Evolutionary conservation across 2,329 filamentous ascomycete species (phyloP).

Genomic region (Cyphellophora attinorum): DNA sequence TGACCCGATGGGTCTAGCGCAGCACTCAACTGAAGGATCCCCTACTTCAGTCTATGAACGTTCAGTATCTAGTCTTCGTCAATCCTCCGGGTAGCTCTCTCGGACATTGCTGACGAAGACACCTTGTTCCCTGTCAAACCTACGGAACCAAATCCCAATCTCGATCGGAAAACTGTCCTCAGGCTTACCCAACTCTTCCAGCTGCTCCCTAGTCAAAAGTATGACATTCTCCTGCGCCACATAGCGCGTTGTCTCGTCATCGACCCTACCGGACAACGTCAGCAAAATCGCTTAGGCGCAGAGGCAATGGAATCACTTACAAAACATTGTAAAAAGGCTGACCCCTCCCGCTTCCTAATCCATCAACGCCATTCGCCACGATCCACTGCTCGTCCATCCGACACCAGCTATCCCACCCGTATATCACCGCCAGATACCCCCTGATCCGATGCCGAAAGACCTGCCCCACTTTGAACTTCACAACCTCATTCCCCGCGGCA

Average conservation of each 20-base stretch:
- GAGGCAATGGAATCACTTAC: no score
- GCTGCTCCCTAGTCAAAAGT: slow-evolving; percentile 44
- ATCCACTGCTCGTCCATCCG: slow-evolving; percentile 55
- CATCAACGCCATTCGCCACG: slow-evolving; percentile 53
- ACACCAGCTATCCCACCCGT: slow-evolving; percentile 68
- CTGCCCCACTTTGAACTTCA: slow-evolving; percentile 66
- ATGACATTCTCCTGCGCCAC: slow-evolving; percentile 75
- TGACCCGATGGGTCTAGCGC: no score
- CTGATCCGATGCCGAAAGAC: slow-evolving; percentile 78
- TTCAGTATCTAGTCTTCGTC: slow-evolving; percentile 5
- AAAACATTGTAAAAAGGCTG: slow-evolving; percentile 80
- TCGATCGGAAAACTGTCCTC: slow-evolving; percentile 14
- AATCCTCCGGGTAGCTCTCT: slow-evolving; percentile 84
- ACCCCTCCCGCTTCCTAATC: slow-evolving; percentile 46
- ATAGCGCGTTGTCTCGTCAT: slow-evolving; percentile 61
- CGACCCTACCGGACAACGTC: slow-evolving; percentile 27
- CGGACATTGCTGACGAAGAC: slow-evolving; percentile 73
- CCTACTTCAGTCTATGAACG: no score
- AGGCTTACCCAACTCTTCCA: slow-evolving; percentile 35
- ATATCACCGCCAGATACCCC: slow-evolving; percentile 69
- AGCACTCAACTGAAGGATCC: no score
- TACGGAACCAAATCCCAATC: slow-evolving; percentile 79
- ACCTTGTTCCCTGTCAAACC: slow-evolving; percentile 60
- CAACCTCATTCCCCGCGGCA: slow-evolving; percentile 23
- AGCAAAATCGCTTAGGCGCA: no score